Percentiles rank a stretch among this genome's conserved stretches.
phyloP scores from a whole-genome alignment of 1,284 basidiomycete species.

The Stereum hirsutum region DNA sequence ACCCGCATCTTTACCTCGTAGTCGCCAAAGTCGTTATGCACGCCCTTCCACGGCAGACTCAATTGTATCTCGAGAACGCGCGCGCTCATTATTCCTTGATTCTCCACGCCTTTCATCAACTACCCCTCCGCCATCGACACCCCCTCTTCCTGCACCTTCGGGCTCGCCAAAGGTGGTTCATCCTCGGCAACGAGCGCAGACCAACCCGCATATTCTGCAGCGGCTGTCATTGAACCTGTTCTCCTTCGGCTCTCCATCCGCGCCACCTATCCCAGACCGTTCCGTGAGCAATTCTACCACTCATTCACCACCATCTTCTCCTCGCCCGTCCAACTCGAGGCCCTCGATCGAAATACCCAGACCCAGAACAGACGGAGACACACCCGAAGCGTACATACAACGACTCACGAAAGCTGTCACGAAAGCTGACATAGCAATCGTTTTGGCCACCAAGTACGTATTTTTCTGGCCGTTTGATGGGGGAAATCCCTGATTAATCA shows the following conservation, averaged over 20 bases:
- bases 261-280: conserved; percentile 19
- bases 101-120: conserved; percentile 2
- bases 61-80: conserved; percentile 13
- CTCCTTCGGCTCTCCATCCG: conserved; percentile 31
- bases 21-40: conserved; percentile 9
- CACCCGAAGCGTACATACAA: conserved; percentile 59
- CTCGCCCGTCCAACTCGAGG: conserved; percentile 36
- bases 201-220: conserved; percentile 64
- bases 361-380: conserved; percentile 50
- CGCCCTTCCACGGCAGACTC: conserved; percentile 22
- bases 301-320: conserved; percentile 29
- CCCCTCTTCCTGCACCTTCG: conserved; percentile 8
- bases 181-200: conserved; percentile 45
- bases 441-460: conserved; percentile 74
- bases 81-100: conserved; percentile 9
- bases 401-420: conserved; percentile 56
- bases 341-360: conserved; percentile 36
- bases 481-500: conserved; percentile 6
- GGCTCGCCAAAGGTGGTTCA: conserved; percentile 10
- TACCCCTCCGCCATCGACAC: conserved; percentile 8
- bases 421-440: conserved; percentile 69
- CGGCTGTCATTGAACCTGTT: conserved; percentile 65
- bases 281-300: conserved; percentile 22
- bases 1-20: conserved; percentile 2
- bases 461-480: conserved; percentile 1